A percentile compares a stretch with the other conserved stretches of the same genome.
These are phyloP conservation scores for Lolium rigidum DNA, from an alignment of 176 grass and related monocot species.

Conservation along the genomic window DNA sequence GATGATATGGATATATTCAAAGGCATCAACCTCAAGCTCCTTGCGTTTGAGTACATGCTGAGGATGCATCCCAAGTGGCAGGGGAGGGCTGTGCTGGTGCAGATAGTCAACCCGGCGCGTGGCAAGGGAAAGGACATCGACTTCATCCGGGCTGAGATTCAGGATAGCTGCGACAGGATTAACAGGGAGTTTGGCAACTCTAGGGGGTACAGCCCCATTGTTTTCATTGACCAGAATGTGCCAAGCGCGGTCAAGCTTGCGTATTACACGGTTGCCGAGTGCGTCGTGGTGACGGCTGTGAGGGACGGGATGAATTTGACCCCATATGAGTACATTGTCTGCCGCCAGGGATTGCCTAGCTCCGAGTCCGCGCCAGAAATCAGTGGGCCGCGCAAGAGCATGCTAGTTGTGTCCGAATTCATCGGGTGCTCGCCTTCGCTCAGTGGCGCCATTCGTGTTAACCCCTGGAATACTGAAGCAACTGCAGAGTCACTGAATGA, in stretches of 20 bases:
- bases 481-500: conserved; percentile 76
- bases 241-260: conserved; percentile 71
- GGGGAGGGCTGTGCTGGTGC: conserved; percentile 73
- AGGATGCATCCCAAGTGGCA: conserved; percentile 74
- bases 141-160: conserved; percentile 71
- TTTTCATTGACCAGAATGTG: conserved; percentile 64
- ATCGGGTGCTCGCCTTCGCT: conserved; percentile 90
- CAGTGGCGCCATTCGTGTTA: conserved; percentile 79
- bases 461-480: conserved; percentile 80
- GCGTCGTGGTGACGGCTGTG: conserved; percentile 85
- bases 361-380: conserved; percentile 44
- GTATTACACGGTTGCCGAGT: conserved; percentile 76
- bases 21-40: conserved; percentile 87
- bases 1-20: conserved; percentile 95
- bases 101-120: conserved; percentile 77
- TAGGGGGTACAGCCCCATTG: conserved; percentile 62
- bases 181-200: conserved; percentile 62
- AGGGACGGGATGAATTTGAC: conserved; percentile 95
- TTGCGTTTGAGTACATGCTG: conserved; percentile 85
- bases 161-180: conserved; percentile 67
- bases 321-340: conserved; percentile 90
- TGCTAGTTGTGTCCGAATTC: conserved; percentile 86
- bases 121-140: conserved; percentile 76
- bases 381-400: conserved; percentile 62
- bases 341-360: conserved; percentile 61